phyloP scores from a whole-genome alignment of 176 grass and related monocot genomes.

The Bromus sterilis region DNA sequence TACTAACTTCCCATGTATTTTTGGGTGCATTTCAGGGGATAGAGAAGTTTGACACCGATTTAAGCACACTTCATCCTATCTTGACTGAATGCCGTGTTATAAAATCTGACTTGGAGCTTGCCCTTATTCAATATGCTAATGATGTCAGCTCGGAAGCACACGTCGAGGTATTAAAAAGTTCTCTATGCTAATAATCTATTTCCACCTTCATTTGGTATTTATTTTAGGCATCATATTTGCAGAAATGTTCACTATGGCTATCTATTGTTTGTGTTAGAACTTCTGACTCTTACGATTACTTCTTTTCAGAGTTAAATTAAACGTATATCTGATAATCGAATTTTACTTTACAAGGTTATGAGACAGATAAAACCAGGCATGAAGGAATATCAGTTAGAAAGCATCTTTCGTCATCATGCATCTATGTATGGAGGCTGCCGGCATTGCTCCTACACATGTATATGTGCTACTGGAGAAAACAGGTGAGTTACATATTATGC shows the following conservation, averaged over 20 bases:
- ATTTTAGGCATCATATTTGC: not conserved
- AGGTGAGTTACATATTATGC: slow-evolving; percentile 32
- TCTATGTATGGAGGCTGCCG: slow-evolving; percentile 53
- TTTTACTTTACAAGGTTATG: slow-evolving; percentile 61
- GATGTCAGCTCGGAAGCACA: slow-evolving; percentile 95
- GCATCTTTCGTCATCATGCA: slow-evolving; percentile 40
- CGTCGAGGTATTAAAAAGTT: slow-evolving; percentile 52
- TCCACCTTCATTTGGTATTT: not conserved
- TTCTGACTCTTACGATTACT: not conserved
- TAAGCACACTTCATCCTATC: slow-evolving; percentile 72
- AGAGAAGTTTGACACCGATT: slow-evolving; percentile 67
- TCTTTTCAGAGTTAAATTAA: not conserved
- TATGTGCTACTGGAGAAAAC: slow-evolving; percentile 43
- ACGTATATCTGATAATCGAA: not conserved
- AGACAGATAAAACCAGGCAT: slow-evolving; percentile 60
- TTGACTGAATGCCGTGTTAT: slow-evolving; percentile 84
- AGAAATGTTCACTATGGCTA: not conserved
- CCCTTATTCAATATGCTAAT: slow-evolving; percentile 88
- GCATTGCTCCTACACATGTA: slow-evolving; percentile 59
- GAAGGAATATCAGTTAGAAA: slow-evolving; percentile 61
- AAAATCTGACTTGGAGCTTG: slow-evolving; percentile 78
- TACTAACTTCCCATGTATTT: not conserved
- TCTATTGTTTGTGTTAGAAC: not conserved
- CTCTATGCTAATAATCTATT: not conserved
- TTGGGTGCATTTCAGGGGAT: slow-evolving; percentile 38